These are phyloP conservation scores for Porogramme epimiltina DNA, from an alignment of 1,284 basidiomycete genomes.

Conservation along the genomic window DNA sequence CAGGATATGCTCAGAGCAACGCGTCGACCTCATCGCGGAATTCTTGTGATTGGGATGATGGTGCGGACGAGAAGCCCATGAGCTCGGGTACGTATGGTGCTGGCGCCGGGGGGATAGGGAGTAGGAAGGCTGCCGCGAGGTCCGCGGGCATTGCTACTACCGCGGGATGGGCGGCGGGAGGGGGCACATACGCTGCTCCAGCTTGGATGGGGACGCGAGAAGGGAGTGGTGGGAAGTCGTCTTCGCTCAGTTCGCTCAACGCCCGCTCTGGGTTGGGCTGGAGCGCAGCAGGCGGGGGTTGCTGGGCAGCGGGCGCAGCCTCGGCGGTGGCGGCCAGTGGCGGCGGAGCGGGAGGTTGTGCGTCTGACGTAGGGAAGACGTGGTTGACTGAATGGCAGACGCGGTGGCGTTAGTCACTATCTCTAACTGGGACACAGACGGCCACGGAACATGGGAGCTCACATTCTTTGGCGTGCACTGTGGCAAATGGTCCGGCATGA, in stretches of 20 bases:
- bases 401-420: background rate
- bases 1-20: conserved; percentile 20
- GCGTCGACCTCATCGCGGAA: conserved; percentile 33
- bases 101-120: background rate
- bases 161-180: background rate
- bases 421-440: background rate
- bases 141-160: too few species aligned
- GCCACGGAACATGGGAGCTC: conserved; percentile 28
- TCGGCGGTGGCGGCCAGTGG: background rate
- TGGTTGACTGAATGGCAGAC: conserved; percentile 46
- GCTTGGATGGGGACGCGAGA: background rate
- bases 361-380: conserved; percentile 36
- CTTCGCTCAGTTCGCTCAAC: conserved; percentile 5
- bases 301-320: conserved; percentile 3
- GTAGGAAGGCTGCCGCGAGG: too few species aligned
- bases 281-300: background rate
- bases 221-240: conserved; percentile 8
- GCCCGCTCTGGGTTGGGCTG: conserved; percentile 1
- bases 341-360: conserved; percentile 2
- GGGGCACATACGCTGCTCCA: background rate
- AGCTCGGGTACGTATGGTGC: background rate
- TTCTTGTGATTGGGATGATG: conserved; percentile 26
- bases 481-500: background rate
- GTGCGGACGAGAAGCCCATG: conserved; percentile 8
- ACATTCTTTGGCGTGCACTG: conserved; percentile 76